Evolutionary conservation across 2,329 filamentous ascomycete genomes (phyloP).

Genomic region (Colletotrichum sp.): DNA sequence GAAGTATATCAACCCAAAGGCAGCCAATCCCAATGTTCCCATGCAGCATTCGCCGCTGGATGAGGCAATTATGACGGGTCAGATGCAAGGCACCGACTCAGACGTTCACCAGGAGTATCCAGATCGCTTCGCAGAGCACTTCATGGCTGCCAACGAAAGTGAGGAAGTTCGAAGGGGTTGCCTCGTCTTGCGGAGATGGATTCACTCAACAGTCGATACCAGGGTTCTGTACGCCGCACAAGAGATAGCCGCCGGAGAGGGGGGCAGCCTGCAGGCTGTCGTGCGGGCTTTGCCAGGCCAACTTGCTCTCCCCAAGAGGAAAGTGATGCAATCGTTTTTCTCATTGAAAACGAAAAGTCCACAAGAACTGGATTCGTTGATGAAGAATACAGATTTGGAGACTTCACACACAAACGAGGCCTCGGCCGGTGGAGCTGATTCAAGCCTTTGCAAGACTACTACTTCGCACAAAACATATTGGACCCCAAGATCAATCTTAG

Average conservation of each 20-base stretch:
- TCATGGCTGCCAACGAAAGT: not conserved
- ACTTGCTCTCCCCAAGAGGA: not conserved
- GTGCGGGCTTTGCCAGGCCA: not conserved
- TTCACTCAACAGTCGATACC: not conserved
- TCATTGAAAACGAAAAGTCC: not conserved
- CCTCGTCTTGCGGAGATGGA: not conserved
- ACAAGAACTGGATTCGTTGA: fast-evolving
- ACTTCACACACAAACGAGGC: fast-evolving
- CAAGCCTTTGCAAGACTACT: no score
- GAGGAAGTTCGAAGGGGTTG: not conserved
- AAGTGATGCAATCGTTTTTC: not conserved
- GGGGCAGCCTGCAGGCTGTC: not conserved
- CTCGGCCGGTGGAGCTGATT: no score
- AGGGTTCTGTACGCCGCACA: not conserved
- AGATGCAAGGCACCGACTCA: not conserved
- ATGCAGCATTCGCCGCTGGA: not conserved
- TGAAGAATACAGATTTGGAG: not conserved
- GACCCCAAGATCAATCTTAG: fast-evolving
- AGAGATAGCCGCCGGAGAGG: not conserved
- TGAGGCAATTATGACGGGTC: not conserved
- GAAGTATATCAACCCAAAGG: not conserved
- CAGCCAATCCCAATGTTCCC: not conserved
- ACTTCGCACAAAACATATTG: not conserved
- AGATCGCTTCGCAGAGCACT: not conserved
- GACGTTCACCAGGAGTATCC: not conserved